These are phyloP conservation scores for Trametes cubensis DNA, from an alignment of 768 basidiomycete genomes.

Conservation along the genomic window DNA sequence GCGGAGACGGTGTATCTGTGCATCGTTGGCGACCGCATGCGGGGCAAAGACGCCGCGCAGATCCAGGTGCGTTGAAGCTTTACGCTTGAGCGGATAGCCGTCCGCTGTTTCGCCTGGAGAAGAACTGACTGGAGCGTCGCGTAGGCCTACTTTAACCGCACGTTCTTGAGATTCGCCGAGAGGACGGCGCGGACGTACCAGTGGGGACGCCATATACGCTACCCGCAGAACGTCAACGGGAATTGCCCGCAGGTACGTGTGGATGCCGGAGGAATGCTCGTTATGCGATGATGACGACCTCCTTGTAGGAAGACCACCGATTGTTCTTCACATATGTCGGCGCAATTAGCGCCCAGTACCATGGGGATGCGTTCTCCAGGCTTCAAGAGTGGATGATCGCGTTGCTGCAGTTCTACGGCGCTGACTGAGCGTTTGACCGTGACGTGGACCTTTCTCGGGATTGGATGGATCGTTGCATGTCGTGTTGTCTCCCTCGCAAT, in stretches of 20 bases:
- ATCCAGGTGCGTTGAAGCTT: no score
- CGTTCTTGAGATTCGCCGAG: slow-evolving; percentile 1
- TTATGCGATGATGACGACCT: background rate
- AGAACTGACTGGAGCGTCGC: background rate
- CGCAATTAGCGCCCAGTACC: background rate
- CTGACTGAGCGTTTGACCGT: no score
- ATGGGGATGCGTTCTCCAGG: background rate
- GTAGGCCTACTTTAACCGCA: background rate
- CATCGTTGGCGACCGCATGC: background rate
- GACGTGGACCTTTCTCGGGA: no score
- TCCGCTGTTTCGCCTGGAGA: no score
- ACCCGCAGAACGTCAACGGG: background rate
- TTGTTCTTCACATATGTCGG: slow-evolving; percentile 8
- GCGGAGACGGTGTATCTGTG: background rate
- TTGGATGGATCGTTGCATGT: no score
- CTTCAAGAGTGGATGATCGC: slow-evolving; percentile 1
- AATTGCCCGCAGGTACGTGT: background rate
- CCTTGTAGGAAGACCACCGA: slow-evolving; percentile 1
- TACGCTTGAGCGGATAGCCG: no score
- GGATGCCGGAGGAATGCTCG: no score
- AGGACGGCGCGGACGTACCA: background rate
- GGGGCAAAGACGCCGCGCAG: no score
- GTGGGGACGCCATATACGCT: background rate
- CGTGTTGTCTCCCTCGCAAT: no score
- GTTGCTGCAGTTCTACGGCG: background rate